These are phyloP conservation scores for Ceratobasidium sp. DNA, from an alignment of 1,284 basidiomycete species.

Conservation along the genomic window DNA sequence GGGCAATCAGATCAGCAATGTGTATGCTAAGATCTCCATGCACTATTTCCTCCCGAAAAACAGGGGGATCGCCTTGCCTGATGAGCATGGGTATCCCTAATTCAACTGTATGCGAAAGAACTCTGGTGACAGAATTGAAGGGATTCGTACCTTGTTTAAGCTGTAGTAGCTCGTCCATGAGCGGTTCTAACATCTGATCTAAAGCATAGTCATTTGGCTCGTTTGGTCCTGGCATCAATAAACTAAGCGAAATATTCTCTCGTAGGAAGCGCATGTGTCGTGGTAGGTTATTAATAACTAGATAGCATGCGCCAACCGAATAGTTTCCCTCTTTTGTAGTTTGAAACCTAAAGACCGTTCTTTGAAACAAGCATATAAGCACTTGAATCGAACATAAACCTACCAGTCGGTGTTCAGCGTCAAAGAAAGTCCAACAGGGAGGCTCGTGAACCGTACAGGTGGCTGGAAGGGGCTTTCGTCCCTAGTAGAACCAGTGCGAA, in stretches of 20 bases:
- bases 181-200: too few relatives aligned
- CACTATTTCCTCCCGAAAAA: neutral
- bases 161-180: slow-evolving; percentile 22
- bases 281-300: slow-evolving; percentile 17
- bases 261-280: neutral
- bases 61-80: neutral
- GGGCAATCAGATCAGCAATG: neutral
- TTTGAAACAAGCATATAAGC: neutral
- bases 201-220: too few relatives aligned
- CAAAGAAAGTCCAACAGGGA: slow-evolving; percentile 2
- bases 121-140: neutral
- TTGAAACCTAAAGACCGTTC: neutral
- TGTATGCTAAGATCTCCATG: neutral
- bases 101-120: neutral
- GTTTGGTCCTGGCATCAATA: slow-evolving; percentile 25
- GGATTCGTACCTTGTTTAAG: slow-evolving; percentile 14
- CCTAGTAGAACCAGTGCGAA: neutral
- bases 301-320: neutral
- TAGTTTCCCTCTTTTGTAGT: slow-evolving; percentile 6
- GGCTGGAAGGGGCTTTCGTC: neutral
- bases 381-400: neutral
- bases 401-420: slow-evolving; percentile 23
- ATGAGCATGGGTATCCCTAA: neutral
- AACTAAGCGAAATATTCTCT: slow-evolving; percentile 12
- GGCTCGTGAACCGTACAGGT: neutral